Base-by-base conservation (phyloP, 2,329 filamentous ascomycete species). In the Fonsecaea pedrosoi region DNA sequence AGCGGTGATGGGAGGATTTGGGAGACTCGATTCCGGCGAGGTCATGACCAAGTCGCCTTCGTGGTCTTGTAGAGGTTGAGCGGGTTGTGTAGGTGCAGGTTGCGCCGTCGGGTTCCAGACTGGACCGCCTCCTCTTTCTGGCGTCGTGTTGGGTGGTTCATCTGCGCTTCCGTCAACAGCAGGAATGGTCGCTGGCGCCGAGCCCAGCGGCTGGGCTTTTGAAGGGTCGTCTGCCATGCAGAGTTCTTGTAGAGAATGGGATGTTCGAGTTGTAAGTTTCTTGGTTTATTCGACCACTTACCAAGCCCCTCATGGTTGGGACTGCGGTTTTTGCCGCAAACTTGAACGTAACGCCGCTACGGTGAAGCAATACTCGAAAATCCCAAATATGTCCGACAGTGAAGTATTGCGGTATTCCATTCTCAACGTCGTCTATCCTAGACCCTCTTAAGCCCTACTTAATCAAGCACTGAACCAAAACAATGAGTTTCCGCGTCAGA, bases 201-300 rank as follows among this genome's bases (percentile, higher is more conserved):
- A 10, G 9, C 8, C 50, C 53, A 54, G 61, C 54, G 55, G 34
- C 50, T 15, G 12, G 25, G 25, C 37, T n/a, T 40, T 50, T n/a
- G 45, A 34, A 54, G 32, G 50, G 10, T 56, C 65, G 53, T 64
- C 65, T 56, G 65, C 65, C 65, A 67, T 67, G 6, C 13, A 3
- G 18, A 1, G 53, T 54, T 54, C 25, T 34, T 30, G 4, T 5
- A 5, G 15, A n/a, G 6, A 18, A 30, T 10, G 18, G 18, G 15
- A 21, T 13, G 57, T 15, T 9, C 2, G 21, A 38, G 37, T 8
- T 18, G 10, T 9, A 4, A n/a, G 10, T 15, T 13, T 55, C 12
- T 55, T n/a, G 34, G 7, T 30, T 15, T 35, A 58, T 38, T 58
- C 40, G 4, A 32, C 30, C 8, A 38, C 1, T 34, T 18, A 18